These are phyloP conservation scores for Fusarium gaditjirri DNA, from an alignment of 2,329 filamentous ascomycete genomes.

Conservation along the genomic window DNA sequence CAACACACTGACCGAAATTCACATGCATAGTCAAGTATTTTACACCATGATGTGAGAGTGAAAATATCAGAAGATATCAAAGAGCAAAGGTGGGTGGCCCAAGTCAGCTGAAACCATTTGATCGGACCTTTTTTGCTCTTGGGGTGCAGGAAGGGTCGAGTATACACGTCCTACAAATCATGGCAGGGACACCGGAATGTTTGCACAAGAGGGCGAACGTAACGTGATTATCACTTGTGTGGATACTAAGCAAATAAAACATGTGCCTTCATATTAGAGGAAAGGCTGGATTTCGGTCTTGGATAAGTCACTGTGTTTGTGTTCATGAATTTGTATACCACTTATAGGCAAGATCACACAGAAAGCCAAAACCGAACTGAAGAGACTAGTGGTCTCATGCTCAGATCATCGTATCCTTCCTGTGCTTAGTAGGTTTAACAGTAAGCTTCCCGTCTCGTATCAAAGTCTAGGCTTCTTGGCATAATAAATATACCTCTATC, in stretches of 20 bases:
- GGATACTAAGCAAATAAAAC: not conserved
- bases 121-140: not conserved
- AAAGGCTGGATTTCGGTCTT: not conserved
- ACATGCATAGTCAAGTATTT: slow-evolving; percentile 39
- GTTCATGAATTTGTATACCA: not conserved
- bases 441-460: slow-evolving; percentile 1
- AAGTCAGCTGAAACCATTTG: not conserved
- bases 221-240: not conserved
- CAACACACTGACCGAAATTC: slow-evolving; percentile 35
- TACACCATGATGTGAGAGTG: slow-evolving; percentile 35
- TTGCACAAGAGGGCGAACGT: slow-evolving; percentile 9
- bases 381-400: slow-evolving; percentile 1
- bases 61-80: slow-evolving; percentile 8
- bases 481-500: not conserved
- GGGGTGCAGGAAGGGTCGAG: not conserved
- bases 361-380: not conserved
- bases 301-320: not conserved
- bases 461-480: slow-evolving; percentile 9
- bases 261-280: not conserved
- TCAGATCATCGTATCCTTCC: slow-evolving; percentile 17
- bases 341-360: not conserved
- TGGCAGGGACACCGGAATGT: slow-evolving; percentile 1
- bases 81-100: not conserved
- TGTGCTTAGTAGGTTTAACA: slow-evolving; percentile 12
- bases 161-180: not conserved